Evolutionary conservation across 371 early-diverging fungal species (phyloP).

Genomic region (Circinella minor): DNA sequence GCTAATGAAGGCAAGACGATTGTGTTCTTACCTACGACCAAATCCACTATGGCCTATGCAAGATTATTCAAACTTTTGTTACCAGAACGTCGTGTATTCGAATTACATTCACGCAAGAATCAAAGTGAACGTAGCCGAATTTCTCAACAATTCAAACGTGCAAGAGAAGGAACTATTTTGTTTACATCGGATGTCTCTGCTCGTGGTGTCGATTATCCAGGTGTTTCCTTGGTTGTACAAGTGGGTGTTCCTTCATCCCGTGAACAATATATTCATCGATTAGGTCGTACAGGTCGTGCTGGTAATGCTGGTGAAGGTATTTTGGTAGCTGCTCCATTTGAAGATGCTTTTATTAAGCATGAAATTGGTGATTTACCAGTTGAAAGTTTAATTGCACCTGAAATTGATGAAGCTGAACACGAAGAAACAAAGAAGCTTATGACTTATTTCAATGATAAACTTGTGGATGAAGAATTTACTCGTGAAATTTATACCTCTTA

Average conservation of each 20-base stretch:
- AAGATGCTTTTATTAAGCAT: constrained; percentile 69
- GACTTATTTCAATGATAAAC: constrained; percentile 22
- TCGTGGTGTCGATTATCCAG: constrained; percentile 99
- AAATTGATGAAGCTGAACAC: constrained; percentile 38
- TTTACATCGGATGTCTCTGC: constrained; percentile 99
- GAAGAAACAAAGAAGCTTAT: constrained; percentile 26
- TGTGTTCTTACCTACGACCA: constrained; percentile 89
- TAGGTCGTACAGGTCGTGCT: constrained; percentile 99
- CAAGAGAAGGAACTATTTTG: constrained; percentile 67
- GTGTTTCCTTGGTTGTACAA: constrained; percentile 93
- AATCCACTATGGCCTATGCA: constrained; percentile 76
- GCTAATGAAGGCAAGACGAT: constrained; percentile 78
- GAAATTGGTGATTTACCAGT: constrained; percentile 58
- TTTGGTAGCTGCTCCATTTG: constrained; percentile 85
- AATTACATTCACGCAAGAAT: constrained; percentile 83
- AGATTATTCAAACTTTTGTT: constrained; percentile 60
- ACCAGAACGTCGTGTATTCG: constrained; percentile 49
- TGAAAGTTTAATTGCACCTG: constrained; percentile 46
- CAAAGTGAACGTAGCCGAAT: constrained; percentile 78
- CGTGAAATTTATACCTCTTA: constrained; percentile 66
- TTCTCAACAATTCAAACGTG: constrained; percentile 77
- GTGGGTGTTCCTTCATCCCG: constrained; percentile 89
- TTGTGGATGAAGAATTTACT: constrained; percentile 49
- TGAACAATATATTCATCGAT: constrained; percentile 97
- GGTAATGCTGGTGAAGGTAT: constrained; percentile 91